Percentiles rank a stretch among this genome's conserved stretches.
These are phyloP conservation scores for Cystobasidium tubakii DNA, from an alignment of 768 basidiomycete species.

Conservation along the genomic window DNA sequence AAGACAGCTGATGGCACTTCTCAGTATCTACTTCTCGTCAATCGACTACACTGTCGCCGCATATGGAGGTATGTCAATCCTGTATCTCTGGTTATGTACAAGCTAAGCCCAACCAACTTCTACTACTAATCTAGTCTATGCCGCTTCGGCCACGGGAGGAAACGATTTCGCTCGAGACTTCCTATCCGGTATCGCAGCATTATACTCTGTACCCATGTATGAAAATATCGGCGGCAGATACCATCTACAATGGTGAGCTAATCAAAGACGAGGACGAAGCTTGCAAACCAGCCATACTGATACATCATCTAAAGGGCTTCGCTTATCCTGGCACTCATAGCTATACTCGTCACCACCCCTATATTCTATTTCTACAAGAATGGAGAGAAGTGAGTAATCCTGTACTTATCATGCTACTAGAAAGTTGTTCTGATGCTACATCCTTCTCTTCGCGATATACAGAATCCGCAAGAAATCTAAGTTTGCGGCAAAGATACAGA, in stretches of 20 bases:
- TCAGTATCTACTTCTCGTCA: background rate
- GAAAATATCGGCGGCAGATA: slow-evolving; percentile 30
- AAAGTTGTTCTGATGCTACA: background rate
- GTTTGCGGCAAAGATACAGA: slow-evolving; percentile 7
- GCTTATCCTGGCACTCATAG: background rate
- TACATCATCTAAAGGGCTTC: background rate
- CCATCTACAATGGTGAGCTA: slow-evolving; percentile 4
- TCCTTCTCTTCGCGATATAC: background rate
- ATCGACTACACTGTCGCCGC: background rate
- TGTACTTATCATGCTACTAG: too few relatives aligned
- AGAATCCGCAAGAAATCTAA: slow-evolving; percentile 35
- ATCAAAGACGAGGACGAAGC: too few relatives aligned
- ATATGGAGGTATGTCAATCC: background rate
- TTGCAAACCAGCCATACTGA: too few relatives aligned
- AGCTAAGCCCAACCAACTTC: background rate
- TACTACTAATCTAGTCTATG: slow-evolving; percentile 13
- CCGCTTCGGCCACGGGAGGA: slow-evolving; percentile 35
- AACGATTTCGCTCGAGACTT: slow-evolving; percentile 36
- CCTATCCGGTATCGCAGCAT: slow-evolving; percentile 35
- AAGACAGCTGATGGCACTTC: too few relatives aligned
- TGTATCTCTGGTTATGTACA: background rate
- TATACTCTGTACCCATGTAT: slow-evolving; percentile 35
- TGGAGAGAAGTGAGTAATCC: background rate
- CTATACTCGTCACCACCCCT: slow-evolving; percentile 16
- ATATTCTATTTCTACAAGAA: slow-evolving; percentile 8